Base-by-base conservation (phyloP, 306 rosid genomes). In the Senna tora region DNA sequence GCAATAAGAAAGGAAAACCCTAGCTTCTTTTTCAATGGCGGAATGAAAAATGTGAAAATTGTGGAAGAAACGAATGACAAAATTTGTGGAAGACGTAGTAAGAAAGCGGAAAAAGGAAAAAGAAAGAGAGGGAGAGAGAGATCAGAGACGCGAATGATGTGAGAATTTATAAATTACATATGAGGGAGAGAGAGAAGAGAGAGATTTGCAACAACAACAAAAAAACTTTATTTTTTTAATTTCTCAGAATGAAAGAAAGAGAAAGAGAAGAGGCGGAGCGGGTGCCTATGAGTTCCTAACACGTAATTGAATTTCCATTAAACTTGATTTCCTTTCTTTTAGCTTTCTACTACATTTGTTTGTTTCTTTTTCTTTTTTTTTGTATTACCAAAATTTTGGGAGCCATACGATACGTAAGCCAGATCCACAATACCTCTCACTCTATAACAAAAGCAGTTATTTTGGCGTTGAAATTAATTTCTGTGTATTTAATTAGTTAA, bases 1-100 rank as follows among this genome's bases (percentile, higher is more conserved):
- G 68, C n/a, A n/a, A n/a, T 41, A 64, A 62, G 62, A 64, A 64
- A 49, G 6, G 50, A 17, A 84, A 79, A 72, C 89, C 84, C 77
- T 72, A 82, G 72, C 46, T 7, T n/a, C 61, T 65, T 52, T 74
- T 13, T 61, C 3, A 69, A 75, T 34, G 76, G 46, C 52, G 47
- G n/a, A n/a, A n/a, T n/a, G n/a, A n/a, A 56, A 55, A 51, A 74
- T 33, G 57, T 14, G 65, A 43, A 75, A 49, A 71, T 66, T 36
- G 72, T 5, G 32, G 19, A 5, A 36, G 62, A 62, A 62, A 53
- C 13, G 39, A 52, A 13, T 17, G 20, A 45, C 53, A 75, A 77
- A 61, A 43, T 58, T 42, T 82, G 1, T 70, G 49, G 74, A 64
- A 78, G 65, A 82, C 16, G 80, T 67, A 62, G 78, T 39, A 25